A percentile compares a stretch with the other conserved stretches of the same genome.
Conservation (phyloP, 176 grass and related monocot genomes). For the Aegilops umbellulata region DNA sequence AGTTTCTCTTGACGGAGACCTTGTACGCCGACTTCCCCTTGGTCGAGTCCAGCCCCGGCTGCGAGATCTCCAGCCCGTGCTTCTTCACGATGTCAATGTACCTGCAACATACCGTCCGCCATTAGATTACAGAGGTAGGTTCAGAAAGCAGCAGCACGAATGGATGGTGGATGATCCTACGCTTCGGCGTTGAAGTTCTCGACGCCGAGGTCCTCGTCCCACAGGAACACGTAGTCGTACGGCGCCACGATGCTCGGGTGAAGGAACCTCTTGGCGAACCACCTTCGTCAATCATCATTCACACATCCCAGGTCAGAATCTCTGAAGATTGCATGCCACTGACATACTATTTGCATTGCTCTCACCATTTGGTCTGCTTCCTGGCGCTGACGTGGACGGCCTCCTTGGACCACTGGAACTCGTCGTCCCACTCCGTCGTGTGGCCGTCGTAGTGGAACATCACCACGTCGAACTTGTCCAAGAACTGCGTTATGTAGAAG, state of each 20-base stretch:
- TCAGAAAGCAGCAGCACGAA: neutral
- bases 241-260: slow-evolving; percentile 39
- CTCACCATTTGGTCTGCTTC: slow-evolving; percentile 41
- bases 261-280: slow-evolving; percentile 12
- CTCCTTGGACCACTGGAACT: slow-evolving; percentile 44
- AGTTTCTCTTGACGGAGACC: neutral
- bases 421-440: slow-evolving; percentile 36
- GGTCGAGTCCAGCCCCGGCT: slow-evolving; percentile 26
- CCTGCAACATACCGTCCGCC: neutral
- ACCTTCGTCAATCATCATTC: neutral
- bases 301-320: neutral
- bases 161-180: neutral
- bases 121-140: neutral
- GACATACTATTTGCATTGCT: neutral
- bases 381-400: slow-evolving; percentile 39
- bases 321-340: neutral
- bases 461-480: neutral
- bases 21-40: neutral
- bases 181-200: slow-evolving; percentile 18
- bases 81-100: slow-evolving; percentile 1
- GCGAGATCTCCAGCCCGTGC: slow-evolving; percentile 34
- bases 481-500: neutral
- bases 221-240: slow-evolving; percentile 50
- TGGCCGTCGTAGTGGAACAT: neutral
- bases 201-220: slow-evolving; percentile 46